Conservation (phyloP, 2,329 filamentous ascomycete genomes). For the Apiospora pterosperma region DNA sequence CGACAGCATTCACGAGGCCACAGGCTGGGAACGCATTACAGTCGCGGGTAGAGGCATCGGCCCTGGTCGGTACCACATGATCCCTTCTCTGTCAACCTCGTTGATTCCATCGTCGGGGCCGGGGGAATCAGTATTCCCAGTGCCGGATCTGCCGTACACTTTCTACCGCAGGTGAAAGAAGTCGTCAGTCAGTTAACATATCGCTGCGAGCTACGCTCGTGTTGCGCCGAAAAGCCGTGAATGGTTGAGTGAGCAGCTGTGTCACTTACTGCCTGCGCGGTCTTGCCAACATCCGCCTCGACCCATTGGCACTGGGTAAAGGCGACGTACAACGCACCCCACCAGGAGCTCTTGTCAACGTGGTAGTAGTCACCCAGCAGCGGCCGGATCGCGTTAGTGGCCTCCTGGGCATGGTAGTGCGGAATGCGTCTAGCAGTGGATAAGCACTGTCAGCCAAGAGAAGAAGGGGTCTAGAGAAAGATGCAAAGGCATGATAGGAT, state of each 20-base stretch:
- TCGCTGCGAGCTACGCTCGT: background rate
- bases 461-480: background rate
- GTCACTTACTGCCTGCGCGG: conserved; percentile 13
- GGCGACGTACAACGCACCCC: conserved; percentile 41
- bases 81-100: conserved; percentile 4
- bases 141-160: background rate
- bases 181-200: background rate
- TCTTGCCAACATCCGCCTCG: conserved; percentile 31
- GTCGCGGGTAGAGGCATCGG: conserved; percentile 8
- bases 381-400: conserved; percentile 53
- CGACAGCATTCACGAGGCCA: background rate
- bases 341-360: conserved; percentile 39
- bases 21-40: conserved; percentile 5
- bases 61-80: conserved; percentile 10
- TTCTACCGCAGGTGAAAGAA: background rate
- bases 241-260: background rate
- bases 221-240: background rate
- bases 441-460: background rate
- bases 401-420: conserved; percentile 58
- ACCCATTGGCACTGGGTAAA: conserved; percentile 47
- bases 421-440: conserved; percentile 43
- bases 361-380: conserved; percentile 55
- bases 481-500: background rate
- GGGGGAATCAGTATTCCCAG: background rate
- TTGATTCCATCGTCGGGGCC: background rate